Conservation (phyloP, 2,329 filamentous ascomycete species). For the Pseudopyricularia javanii region DNA sequence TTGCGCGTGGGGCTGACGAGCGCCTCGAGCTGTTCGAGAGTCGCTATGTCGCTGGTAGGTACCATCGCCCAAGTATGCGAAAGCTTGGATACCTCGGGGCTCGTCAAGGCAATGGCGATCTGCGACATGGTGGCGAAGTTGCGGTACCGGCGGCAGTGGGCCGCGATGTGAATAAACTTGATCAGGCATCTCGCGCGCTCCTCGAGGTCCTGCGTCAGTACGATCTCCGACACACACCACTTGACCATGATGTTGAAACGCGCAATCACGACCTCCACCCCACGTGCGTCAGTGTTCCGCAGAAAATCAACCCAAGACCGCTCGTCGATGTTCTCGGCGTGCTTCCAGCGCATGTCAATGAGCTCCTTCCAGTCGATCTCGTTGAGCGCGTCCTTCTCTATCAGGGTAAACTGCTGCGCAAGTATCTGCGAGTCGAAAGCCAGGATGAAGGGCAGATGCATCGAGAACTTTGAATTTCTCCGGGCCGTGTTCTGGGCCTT, state of each 20-base stretch:
- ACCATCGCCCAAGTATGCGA: slow-evolving; percentile 61
- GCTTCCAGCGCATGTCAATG: slow-evolving; percentile 73
- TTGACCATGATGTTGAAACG: slow-evolving; percentile 84
- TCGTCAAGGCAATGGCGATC: slow-evolving; percentile 64
- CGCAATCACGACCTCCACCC: slow-evolving; percentile 73
- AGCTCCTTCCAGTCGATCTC: slow-evolving; percentile 84
- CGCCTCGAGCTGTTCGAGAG: slow-evolving; percentile 55
- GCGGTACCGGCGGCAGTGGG: slow-evolving; percentile 60
- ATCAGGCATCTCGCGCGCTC: slow-evolving; percentile 67
- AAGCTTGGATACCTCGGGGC: slow-evolving; percentile 57
- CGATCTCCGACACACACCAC: slow-evolving; percentile 70
- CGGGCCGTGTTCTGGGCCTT: slow-evolving; percentile 10
- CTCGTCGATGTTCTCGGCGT: slow-evolving; percentile 48
- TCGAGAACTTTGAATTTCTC: slow-evolving; percentile 30
- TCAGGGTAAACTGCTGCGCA: slow-evolving; percentile 73
- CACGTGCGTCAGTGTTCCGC: slow-evolving; percentile 56
- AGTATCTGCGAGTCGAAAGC: slow-evolving; percentile 69
- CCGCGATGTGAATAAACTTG: slow-evolving; percentile 73
- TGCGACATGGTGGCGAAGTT: slow-evolving; percentile 81
- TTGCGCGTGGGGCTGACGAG: slow-evolving; percentile 68
- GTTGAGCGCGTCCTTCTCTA: slow-evolving; percentile 75
- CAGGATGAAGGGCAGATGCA: slow-evolving; percentile 68
- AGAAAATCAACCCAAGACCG: slow-evolving; percentile 77
- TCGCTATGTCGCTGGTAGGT: slow-evolving; percentile 50
- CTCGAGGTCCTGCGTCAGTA: slow-evolving; percentile 58